Conservation (phyloP, 495 filamentous ascomycete species). For the Neurospora sp. region DNA sequence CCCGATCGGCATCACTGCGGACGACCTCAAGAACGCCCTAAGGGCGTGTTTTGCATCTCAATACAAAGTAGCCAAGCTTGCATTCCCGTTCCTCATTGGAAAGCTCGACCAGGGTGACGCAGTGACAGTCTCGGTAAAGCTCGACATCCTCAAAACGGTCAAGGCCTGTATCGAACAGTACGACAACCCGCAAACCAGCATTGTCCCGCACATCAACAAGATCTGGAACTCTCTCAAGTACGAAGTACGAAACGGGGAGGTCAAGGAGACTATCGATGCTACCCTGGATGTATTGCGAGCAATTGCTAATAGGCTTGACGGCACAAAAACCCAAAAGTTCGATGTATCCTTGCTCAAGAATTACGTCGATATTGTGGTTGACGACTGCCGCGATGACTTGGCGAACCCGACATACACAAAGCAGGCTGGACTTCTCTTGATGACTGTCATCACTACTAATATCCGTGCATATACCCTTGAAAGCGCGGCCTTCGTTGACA, state of each 20-base stretch:
- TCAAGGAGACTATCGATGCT: slow-evolving; percentile 37
- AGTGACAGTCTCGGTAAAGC: slow-evolving; percentile 40
- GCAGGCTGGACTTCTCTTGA: slow-evolving; percentile 35
- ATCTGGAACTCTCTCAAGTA: slow-evolving; percentile 48
- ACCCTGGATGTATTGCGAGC: slow-evolving; percentile 36
- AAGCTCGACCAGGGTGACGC: slow-evolving; percentile 42
- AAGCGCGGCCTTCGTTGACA: slow-evolving; percentile 22
- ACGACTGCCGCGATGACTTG: slow-evolving; percentile 35
- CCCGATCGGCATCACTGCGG: slow-evolving; percentile 34
- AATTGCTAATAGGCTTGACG: slow-evolving; percentile 29
- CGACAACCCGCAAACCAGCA: slow-evolving; percentile 24
- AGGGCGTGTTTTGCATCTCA: slow-evolving; percentile 38
- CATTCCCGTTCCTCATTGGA: slow-evolving; percentile 36
- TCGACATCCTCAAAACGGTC: slow-evolving; percentile 41
- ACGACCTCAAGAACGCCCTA: slow-evolving; percentile 36
- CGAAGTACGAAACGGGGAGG: slow-evolving; percentile 46
- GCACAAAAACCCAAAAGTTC: slow-evolving; percentile 22
- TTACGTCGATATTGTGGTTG: slow-evolving; percentile 28
- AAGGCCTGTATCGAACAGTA: slow-evolving; percentile 35
- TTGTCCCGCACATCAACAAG: slow-evolving; percentile 31
- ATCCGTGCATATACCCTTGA: slow-evolving; percentile 23
- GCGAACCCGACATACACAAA: slow-evolving; percentile 33
- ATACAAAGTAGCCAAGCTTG: slow-evolving; percentile 23
- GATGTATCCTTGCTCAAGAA: slow-evolving; percentile 21
- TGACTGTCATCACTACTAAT: slow-evolving; percentile 29